These are phyloP conservation scores for Aciculosporium take DNA, from an alignment of 2,329 filamentous ascomycete genomes.

Conservation along the genomic window DNA sequence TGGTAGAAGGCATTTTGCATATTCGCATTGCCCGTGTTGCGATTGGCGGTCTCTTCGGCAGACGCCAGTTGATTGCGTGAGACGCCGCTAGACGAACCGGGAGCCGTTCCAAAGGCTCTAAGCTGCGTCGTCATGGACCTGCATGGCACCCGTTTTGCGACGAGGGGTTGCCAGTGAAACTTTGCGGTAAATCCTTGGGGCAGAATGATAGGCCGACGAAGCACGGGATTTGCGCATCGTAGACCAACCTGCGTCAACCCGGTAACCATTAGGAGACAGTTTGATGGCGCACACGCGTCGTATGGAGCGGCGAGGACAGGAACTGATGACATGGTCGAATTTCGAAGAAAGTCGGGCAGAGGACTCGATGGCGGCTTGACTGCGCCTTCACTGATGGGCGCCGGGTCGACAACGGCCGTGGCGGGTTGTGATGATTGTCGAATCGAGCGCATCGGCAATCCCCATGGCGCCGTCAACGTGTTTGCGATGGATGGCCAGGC, in stretches of 20 bases:
- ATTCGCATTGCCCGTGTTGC: slow-evolving; percentile 73
- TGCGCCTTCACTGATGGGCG: slow-evolving; percentile 1
- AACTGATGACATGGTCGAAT: slow-evolving; percentile 7
- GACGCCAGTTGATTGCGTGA: slow-evolving; percentile 60
- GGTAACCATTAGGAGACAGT: slow-evolving; percentile 11
- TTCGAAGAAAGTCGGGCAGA: slow-evolving; percentile 17
- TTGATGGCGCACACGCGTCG: slow-evolving; percentile 6
- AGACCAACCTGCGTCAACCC: slow-evolving; percentile 17
- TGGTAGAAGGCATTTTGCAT: slow-evolving; percentile 92
- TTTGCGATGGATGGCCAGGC: slow-evolving; percentile 32
- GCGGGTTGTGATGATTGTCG: slow-evolving; percentile 4
- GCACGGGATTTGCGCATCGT: slow-evolving; percentile 15
- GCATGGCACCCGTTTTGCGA: slow-evolving; percentile 9
- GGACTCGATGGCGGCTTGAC: slow-evolving; percentile 8
- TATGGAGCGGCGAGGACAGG: not conserved
- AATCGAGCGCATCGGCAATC: slow-evolving; percentile 5
- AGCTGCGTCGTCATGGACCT: slow-evolving; percentile 7
- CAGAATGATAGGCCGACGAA: slow-evolving; percentile 15
- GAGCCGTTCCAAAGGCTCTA: slow-evolving; percentile 16
- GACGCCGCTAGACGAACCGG: slow-evolving; percentile 33
- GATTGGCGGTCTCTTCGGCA: slow-evolving; percentile 82
- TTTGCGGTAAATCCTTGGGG: slow-evolving; percentile 4
- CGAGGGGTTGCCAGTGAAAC: slow-evolving; percentile 8
- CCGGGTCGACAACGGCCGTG: slow-evolving; percentile 5
- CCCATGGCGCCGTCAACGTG: slow-evolving; percentile 23